Percentiles rank a stretch among this genome's conserved stretches.
phyloP scores from a whole-genome alignment of 352 stramenopile genomes.

The Globisporangium recalcitrans region DNA sequence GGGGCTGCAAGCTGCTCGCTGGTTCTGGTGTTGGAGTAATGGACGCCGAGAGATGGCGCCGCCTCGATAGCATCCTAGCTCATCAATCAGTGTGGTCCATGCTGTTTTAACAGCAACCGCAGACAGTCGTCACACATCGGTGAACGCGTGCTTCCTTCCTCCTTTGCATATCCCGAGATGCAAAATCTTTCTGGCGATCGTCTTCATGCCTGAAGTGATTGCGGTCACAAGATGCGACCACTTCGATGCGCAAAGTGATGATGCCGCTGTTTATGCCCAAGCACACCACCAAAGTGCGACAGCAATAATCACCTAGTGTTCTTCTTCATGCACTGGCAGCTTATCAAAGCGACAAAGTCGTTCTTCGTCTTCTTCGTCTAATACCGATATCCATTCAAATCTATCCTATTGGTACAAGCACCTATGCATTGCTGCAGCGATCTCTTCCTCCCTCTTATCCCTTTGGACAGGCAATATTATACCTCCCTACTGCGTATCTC shows the following conservation, averaged over 20 bases:
- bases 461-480: background rate
- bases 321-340: too few species aligned
- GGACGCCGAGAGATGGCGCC: background rate
- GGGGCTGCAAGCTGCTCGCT: too few species aligned
- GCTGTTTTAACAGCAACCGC: background rate
- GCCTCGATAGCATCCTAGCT: too few species aligned
- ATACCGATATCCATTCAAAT: background rate
- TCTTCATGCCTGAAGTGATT: too few species aligned
- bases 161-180: background rate
- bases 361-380: background rate
- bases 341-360: background rate
- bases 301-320: background rate
- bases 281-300: background rate
- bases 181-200: background rate
- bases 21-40: too few species aligned
- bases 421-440: background rate
- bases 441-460: background rate
- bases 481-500: background rate
- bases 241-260: background rate
- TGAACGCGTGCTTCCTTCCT: too few species aligned
- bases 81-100: too few species aligned
- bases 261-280: background rate
- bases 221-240: background rate
- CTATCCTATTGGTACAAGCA: slow-evolving; percentile 5
- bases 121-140: background rate